phyloP scores from a whole-genome alignment of 352 stramenopile species.

The Phytopythium vexans region DNA sequence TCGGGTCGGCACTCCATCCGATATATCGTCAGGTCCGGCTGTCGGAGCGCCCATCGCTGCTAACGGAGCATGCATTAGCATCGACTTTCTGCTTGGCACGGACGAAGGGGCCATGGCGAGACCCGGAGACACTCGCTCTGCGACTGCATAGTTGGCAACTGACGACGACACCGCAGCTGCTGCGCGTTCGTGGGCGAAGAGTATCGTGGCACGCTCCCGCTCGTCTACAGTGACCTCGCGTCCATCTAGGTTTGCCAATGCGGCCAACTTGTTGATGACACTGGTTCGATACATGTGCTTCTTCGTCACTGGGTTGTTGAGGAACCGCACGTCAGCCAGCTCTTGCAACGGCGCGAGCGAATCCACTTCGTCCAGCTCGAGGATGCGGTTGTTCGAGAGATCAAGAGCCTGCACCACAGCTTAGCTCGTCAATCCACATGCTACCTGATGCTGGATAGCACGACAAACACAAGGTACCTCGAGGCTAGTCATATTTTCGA shows the following conservation, averaged over 20 bases:
- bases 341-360: slow-evolving; percentile 50
- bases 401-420: slow-evolving; percentile 46
- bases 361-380: slow-evolving; percentile 80
- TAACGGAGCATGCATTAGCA: too few relatives aligned
- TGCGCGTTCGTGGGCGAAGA: slow-evolving; percentile 73
- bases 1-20: too few relatives aligned
- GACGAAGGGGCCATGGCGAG: not conserved
- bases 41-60: too few relatives aligned
- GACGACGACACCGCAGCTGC: slow-evolving; percentile 18
- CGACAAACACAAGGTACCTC: slow-evolving; percentile 38
- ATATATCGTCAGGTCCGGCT: too few relatives aligned
- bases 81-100: too few relatives aligned
- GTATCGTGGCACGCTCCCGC: slow-evolving; percentile 55
- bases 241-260: slow-evolving; percentile 57
- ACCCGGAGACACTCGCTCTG: slow-evolving; percentile 18
- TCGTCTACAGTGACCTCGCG: slow-evolving; percentile 75
- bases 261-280: slow-evolving; percentile 53
- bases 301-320: slow-evolving; percentile 75
- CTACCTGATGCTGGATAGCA: too few relatives aligned
- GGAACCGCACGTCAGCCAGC: slow-evolving; percentile 59
- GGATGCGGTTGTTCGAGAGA: slow-evolving; percentile 73
- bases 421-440: not conserved
- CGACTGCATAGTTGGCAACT: slow-evolving; percentile 1
- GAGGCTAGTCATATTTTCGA: slow-evolving; percentile 62
- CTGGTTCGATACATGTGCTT: slow-evolving; percentile 82